phyloP scores from a whole-genome alignment of 2,329 filamentous ascomycete species.

The Arachnopeziza araneosa region DNA sequence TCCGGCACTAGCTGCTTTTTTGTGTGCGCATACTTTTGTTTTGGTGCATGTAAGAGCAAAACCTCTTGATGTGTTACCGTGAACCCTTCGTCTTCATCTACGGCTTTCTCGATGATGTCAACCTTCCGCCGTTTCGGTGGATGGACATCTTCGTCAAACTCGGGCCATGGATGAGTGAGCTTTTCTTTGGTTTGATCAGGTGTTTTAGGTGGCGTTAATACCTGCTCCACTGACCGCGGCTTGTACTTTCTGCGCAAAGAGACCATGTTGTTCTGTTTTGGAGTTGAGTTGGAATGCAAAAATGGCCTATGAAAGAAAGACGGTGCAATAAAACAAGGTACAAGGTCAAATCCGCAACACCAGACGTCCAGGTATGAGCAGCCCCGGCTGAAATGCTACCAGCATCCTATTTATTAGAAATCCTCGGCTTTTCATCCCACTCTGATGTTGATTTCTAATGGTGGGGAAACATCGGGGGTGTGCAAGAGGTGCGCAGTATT shows the following conservation, averaged over 20 bases:
- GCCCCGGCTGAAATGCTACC: not conserved
- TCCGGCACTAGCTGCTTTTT: conserved; percentile 41
- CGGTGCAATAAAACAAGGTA: not conserved
- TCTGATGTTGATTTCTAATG: not conserved
- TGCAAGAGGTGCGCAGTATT: not conserved
- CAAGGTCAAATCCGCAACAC: not conserved
- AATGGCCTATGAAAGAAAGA: no score
- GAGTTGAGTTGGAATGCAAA: no score
- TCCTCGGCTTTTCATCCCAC: not conserved
- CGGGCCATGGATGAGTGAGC: not conserved
- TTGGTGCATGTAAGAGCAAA: conserved; percentile 44
- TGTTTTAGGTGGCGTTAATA: not conserved
- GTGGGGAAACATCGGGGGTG: not conserved
- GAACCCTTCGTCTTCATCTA: conserved; percentile 8
- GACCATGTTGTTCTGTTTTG: no score
- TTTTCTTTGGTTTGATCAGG: not conserved
- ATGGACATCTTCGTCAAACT: not conserved
- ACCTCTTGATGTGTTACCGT: conserved; percentile 36
- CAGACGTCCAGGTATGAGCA: not conserved
- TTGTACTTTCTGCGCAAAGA: not conserved
- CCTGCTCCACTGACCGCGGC: not conserved
- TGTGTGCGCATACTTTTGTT: conserved; percentile 44
- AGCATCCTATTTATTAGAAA: not conserved
- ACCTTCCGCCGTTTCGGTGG: not conserved
- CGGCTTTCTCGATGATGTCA: not conserved